Percentiles rank a stretch among this genome's conserved stretches.
These are phyloP conservation scores for Thalia dealbata DNA, from an alignment of 176 grass and related monocot genomes.

Conservation along the genomic window DNA sequence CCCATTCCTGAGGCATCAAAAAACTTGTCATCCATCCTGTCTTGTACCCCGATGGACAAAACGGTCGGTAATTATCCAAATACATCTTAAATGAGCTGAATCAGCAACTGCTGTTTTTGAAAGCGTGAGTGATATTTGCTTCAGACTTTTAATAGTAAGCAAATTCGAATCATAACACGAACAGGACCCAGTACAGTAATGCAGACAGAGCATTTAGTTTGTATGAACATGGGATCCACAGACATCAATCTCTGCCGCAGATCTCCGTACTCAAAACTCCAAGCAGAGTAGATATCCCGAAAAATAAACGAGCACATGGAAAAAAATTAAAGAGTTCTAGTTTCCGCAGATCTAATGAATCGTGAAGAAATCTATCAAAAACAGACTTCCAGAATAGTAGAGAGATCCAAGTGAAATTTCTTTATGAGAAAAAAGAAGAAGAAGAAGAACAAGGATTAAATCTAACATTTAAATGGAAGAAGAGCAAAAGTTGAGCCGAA, in stretches of 20 bases:
- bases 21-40: background rate
- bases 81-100: background rate
- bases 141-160: background rate
- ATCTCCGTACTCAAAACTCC: background rate
- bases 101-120: background rate
- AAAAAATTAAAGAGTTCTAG: background rate
- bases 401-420: background rate
- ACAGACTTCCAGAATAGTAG: background rate
- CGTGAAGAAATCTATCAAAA: background rate
- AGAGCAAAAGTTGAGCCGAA: background rate
- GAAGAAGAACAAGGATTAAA: background rate
- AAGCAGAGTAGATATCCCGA: background rate
- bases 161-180: background rate
- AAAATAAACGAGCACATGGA: background rate
- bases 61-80: no score
- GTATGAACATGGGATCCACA: background rate
- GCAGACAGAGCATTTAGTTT: background rate
- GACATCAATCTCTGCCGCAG: background rate
- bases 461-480: background rate
- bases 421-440: no score
- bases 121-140: background rate
- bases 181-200: background rate
- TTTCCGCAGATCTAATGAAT: background rate
- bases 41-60: background rate
- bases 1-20: background rate